Percentiles rank a stretch among this genome's conserved stretches.
Conservation (phyloP, 2,329 filamentous ascomycete genomes). For the Colletotrichum cuscutae region DNA sequence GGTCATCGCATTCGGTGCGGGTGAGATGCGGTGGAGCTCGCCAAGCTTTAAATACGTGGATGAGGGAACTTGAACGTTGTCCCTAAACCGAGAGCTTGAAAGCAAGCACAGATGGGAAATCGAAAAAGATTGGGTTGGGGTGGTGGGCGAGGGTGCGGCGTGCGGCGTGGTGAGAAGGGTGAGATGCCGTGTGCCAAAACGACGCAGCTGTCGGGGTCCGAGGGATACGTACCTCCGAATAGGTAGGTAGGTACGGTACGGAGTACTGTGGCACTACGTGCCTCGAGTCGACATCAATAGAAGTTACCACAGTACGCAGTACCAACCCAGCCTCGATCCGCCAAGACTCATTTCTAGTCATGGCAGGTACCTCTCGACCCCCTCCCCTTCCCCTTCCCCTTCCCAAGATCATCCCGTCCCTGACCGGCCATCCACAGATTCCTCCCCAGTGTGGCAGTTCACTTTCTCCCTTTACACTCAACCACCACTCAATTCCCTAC, state of each 20-base stretch:
- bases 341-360: not conserved
- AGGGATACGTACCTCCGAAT: conserved; percentile 1
- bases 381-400: not conserved
- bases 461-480: not conserved
- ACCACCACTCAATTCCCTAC: not conserved
- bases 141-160: not conserved
- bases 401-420: not conserved
- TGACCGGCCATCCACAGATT: not conserved
- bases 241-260: too few species aligned
- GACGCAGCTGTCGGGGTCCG: conserved; percentile 20
- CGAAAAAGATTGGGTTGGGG: not conserved
- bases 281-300: not conserved
- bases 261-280: not conserved
- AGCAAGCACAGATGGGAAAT: not conserved
- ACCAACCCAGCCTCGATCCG: not conserved
- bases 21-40: not conserved
- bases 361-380: not conserved
- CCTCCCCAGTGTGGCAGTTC: not conserved
- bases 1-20: not conserved
- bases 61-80: not conserved
- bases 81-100: not conserved
- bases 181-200: not conserved
- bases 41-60: conserved; percentile 11
- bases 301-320: too few species aligned
- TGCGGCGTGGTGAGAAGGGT: not conserved